A percentile compares a stretch with the other conserved stretches of the same genome.
Evolutionary conservation across 306 rosid species (phyloP).

Genomic region (Vachellia collinsii): DNA sequence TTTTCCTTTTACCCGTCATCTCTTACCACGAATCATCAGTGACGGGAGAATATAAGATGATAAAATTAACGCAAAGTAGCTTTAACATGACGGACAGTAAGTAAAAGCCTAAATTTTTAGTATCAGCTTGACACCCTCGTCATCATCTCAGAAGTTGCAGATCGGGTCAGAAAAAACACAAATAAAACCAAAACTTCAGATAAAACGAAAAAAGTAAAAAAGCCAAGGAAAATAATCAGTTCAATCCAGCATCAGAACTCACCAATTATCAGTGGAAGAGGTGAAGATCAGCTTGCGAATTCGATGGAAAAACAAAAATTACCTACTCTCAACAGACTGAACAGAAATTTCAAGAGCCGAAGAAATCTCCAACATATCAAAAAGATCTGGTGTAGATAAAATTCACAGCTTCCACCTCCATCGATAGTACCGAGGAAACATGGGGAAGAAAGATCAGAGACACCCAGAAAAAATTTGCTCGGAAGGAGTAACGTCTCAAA

Average conservation of each 20-base stretch:
- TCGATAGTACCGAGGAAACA: conserved; percentile 53
- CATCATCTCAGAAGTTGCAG: conserved; percentile 16
- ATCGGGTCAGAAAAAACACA: neutral
- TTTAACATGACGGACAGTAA: neutral
- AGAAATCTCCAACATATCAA: conserved; percentile 18
- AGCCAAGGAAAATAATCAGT: neutral
- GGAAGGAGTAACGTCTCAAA: conserved; percentile 49
- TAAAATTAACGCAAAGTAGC: neutral
- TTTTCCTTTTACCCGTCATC: neutral
- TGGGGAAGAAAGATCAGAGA: conserved; percentile 28
- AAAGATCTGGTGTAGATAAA: conserved; percentile 28
- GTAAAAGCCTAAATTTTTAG: neutral
- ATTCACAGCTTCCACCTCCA: conserved; percentile 56
- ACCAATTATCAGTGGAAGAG: conserved; percentile 44
- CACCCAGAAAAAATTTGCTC: neutral
- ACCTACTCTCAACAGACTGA: conserved; percentile 34
- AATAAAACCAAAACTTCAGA: neutral
- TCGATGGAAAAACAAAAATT: conserved; percentile 7
- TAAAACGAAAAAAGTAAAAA: neutral
- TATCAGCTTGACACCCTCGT: neutral
- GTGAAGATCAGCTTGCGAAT: conserved; percentile 48
- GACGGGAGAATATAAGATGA: neutral
- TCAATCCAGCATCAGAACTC: conserved; percentile 31
- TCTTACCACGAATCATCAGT: neutral
- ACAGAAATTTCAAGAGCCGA: conserved; percentile 1